Evolutionary conservation across 1,284 basidiomycete genomes (phyloP), one percentile per base, ranked within the genome.

Genomic region (Prillingera fragicola): DNA sequence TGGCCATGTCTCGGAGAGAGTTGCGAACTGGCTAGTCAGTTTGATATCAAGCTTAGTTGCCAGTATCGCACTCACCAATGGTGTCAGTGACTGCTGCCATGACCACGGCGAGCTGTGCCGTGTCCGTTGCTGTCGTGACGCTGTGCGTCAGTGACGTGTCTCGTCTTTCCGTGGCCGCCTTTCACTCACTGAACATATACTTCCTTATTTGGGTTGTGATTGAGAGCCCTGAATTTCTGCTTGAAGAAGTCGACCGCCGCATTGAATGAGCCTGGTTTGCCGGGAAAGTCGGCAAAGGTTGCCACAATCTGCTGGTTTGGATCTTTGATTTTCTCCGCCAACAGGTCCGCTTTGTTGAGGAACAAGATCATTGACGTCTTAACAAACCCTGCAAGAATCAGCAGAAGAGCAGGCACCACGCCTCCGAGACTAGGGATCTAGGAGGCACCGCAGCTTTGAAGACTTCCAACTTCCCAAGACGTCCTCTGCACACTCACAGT

Each of bases 51-150:
- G 23, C 3, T 13, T 3, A 6, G n/a, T n/a, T 22, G 8, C 2
- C 15, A 13, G 12, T 8, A 9, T 10, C 32, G 17, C 12, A 27
- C 52, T 36, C 21, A 50, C 52, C 42, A 23, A 62, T 58, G 10
- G 60, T 60, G 38, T 59, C 57, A 21, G 50, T 47, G 24, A 59
- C 87, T 51, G 88, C 87, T 51, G 84, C 85, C 90, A 96, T 94
- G 28, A 95, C 87, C 23, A 92, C 88, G 60, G 85, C 77, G 48
- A 96, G 73, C 75, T 92, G 78, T n/a, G 79, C 84, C 1, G 88
- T 91, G 73, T 96, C 90, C 33, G 91, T 92, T 15, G 92, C 92
- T 28, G 86, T 94, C 27, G 92, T 95, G 51, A 84, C 83, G 68
- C 87, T 91, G 45, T 3, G 26, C 8, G 41, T 55, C 43, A 38